Evolutionary conservation across 805 yeast genomes (phyloP), one percentile per base, ranked within the genome.

Genomic region (Maudiozyma turicensis): DNA sequence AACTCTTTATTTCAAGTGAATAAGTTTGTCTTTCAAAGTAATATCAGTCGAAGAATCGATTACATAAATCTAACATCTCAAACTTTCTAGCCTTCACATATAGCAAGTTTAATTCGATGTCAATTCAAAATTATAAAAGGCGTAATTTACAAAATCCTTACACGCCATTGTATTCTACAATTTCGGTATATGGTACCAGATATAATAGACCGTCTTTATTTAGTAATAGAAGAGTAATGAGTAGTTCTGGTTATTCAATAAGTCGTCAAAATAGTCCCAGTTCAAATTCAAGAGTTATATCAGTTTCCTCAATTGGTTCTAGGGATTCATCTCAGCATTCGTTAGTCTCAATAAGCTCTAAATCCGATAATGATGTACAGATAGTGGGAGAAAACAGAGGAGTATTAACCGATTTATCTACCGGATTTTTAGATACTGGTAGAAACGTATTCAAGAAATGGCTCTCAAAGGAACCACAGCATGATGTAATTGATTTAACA

Each of bases 151-250:
- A 48, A 26, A 57, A 52, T 33, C 52, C 53, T n/a, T 57, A 52
- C 40, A 41, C 55, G 13, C 60, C 59, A n/a, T 44, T 52, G 13
- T 55, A 49, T 42, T 57, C 60, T 3, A 50, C 54, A 8, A 44
- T 60, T 37, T 54, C 63, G 15, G 54, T 57, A 8, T 54, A 56
- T 34, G 53, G 57, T 34, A 40, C 57, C 11, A 51, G 49, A 44
- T 54, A 43, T n/a, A 40, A 40, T 29, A 49, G 51, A 15, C 53
- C 54, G 14, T 53, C 58, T 2, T 52, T 58, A 30, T 58, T 58
- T 49, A 52, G 51, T 44, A 50, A 58, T 28, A 54, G 52, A 44
- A 58, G 64, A 50, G 51, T 51, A 10, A 48, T 55, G 52, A 52
- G 52, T 44, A 40, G 48, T 4, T 41, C 48, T 3, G 38, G 38